Evolutionary conservation across 1,284 basidiomycete species (phyloP).

Genomic region (Ganoderma sp.): DNA sequence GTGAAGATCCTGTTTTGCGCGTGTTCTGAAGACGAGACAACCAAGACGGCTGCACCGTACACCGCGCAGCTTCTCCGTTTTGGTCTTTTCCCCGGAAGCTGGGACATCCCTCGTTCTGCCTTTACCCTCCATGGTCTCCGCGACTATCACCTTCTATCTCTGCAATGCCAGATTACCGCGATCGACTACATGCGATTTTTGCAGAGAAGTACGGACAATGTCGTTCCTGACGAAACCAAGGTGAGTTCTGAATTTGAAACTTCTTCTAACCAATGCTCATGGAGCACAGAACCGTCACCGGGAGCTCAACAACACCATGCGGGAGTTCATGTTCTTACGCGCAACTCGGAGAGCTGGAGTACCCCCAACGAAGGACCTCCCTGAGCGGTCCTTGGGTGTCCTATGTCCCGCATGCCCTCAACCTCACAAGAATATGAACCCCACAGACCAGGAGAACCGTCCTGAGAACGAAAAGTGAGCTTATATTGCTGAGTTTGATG

Average conservation of each 20-base stretch:
- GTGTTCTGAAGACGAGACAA: neutral
- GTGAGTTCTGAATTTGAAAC: neutral
- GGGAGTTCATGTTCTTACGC: conserved; percentile 26
- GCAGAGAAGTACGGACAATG: neutral
- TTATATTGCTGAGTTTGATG: too few relatives aligned
- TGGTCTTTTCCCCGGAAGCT: neutral
- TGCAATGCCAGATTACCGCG: neutral
- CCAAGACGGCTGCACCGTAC: neutral
- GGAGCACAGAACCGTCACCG: conserved; percentile 26
- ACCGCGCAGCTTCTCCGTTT: neutral
- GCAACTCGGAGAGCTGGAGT: conserved; percentile 3
- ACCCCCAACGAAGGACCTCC: neutral
- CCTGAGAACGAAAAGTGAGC: neutral
- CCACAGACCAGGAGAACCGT: conserved; percentile 13
- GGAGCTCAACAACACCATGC: conserved; percentile 26
- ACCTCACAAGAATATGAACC: conserved; percentile 33
- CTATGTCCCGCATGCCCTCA: conserved; percentile 34
- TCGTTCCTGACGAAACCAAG: neutral
- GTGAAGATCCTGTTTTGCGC: neutral
- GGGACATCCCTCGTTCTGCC: neutral
- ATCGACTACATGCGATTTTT: neutral
- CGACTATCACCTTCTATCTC: conserved; percentile 1
- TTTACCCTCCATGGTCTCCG: neutral
- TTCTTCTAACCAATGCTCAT: neutral
- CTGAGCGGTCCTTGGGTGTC: neutral